phyloP scores from a whole-genome alignment of 495 filamentous ascomycete genomes.

The Aspergillus hancockii region DNA sequence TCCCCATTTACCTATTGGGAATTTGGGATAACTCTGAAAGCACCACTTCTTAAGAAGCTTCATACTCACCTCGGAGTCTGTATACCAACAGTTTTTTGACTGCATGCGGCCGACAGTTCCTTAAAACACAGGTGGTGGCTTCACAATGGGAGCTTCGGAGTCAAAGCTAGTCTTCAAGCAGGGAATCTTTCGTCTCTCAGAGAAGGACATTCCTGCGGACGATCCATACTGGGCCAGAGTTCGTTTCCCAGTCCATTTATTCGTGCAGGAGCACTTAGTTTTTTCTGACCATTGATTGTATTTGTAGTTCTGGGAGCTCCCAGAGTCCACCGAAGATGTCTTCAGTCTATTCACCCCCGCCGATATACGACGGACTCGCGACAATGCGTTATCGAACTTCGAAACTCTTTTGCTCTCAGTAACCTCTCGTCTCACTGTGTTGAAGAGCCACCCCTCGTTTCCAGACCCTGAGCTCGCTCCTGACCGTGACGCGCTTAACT shows the following conservation, averaged over 20 bases:
- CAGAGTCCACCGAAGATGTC: conserved; percentile 92
- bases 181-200: conserved; percentile 95
- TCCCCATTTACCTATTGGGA: conserved; percentile 11
- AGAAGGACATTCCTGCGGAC: conserved; percentile 81
- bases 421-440: conserved; percentile 73
- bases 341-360: conserved; percentile 94
- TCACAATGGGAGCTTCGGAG: conserved; percentile 92
- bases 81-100: conserved; percentile 4
- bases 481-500: conserved; percentile 88
- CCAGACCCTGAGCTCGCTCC: conserved; percentile 88
- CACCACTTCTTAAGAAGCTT: conserved; percentile 1
- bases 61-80: background rate
- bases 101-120: conserved; percentile 31
- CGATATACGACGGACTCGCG: conserved; percentile 89
- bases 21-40: conserved; percentile 8
- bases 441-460: conserved; percentile 88
- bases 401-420: conserved; percentile 86
- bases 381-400: conserved; percentile 82
- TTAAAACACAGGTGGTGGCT: conserved; percentile 22
- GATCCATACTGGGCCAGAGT: conserved; percentile 94
- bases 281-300: conserved; percentile 17
- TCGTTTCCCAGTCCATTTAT: conserved; percentile 18
- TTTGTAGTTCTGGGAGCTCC: conserved; percentile 94
- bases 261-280: conserved; percentile 3
- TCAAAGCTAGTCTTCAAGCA: conserved; percentile 99